Conservation (phyloP, 306 rosid genomes). For the Dryas alaskensis region DNA sequence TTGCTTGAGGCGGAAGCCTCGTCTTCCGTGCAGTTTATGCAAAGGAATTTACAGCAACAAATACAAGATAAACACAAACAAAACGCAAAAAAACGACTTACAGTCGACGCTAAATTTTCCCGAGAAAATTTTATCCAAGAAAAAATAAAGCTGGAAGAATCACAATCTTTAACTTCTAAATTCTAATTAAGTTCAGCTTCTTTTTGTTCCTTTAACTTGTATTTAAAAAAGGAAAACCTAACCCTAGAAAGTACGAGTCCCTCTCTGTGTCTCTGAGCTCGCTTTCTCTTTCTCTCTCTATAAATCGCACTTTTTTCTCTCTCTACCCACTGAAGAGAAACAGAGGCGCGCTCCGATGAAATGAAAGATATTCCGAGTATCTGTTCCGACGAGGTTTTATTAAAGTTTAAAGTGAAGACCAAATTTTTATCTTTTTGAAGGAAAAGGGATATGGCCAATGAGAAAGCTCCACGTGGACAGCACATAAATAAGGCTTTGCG, state of each 20-base stretch:
- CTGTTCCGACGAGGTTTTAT: slow-evolving; percentile 48
- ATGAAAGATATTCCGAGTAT: slow-evolving; percentile 34
- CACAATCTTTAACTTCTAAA: slow-evolving; percentile 18
- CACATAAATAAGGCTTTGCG: background rate
- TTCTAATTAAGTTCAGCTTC: slow-evolving; percentile 14
- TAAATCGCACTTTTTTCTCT: slow-evolving; percentile 16
- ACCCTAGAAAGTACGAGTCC: slow-evolving; percentile 19
- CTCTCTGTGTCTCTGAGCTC: slow-evolving; percentile 5
- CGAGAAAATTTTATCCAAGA: slow-evolving; percentile 19
- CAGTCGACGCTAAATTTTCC: slow-evolving; percentile 33
- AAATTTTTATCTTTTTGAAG: background rate
- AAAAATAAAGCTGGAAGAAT: slow-evolving; percentile 19
- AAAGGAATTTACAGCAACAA: slow-evolving; percentile 24
- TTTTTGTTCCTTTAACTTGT: background rate
- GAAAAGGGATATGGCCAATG: slow-evolving; percentile 14
- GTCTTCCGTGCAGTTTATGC: slow-evolving; percentile 39
- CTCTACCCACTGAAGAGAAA: slow-evolving; percentile 35
- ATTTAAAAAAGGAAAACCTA: background rate
- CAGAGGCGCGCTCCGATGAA: slow-evolving; percentile 34
- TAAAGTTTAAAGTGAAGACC: slow-evolving; percentile 3
- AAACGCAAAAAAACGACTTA: slow-evolving; percentile 32
- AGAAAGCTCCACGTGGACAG: slow-evolving; percentile 33
- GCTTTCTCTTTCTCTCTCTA: slow-evolving; percentile 33
- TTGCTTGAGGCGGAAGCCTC: slow-evolving; percentile 63
- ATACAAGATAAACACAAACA: slow-evolving; percentile 9